These are phyloP conservation scores for Potentilla sterilis DNA, from an alignment of 306 rosid species.

Conservation along the genomic window DNA sequence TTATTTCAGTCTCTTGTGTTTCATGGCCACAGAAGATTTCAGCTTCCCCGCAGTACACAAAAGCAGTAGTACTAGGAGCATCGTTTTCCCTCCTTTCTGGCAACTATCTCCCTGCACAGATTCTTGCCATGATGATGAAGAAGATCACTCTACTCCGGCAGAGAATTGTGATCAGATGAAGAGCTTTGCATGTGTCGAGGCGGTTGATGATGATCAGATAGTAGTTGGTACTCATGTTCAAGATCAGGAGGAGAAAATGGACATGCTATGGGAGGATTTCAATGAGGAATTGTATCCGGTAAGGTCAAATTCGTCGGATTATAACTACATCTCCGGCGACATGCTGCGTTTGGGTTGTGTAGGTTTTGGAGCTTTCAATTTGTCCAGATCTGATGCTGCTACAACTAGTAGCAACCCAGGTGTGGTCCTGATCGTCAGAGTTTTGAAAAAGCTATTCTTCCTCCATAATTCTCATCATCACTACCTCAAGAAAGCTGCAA, in stretches of 20 bases:
- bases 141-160: background rate
- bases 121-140: background rate
- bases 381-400: background rate
- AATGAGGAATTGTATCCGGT: slow-evolving; percentile 7
- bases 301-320: background rate
- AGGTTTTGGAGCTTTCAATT: background rate
- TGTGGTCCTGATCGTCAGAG: background rate
- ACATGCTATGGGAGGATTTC: slow-evolving; percentile 17
- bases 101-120: background rate
- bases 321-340: background rate
- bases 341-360: slow-evolving; percentile 15
- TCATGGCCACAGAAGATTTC: slow-evolving; percentile 6
- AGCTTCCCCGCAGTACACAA: slow-evolving; percentile 13
- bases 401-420: background rate
- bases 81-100: slow-evolving; percentile 15
- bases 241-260: slow-evolving; percentile 2
- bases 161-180: background rate
- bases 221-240: background rate
- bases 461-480: slow-evolving; percentile 8
- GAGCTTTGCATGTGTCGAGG: background rate
- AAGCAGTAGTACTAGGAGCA: background rate
- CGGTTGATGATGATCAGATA: background rate
- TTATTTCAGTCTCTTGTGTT: background rate
- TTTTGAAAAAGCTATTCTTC: slow-evolving; percentile 11
- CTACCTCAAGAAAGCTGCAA: slow-evolving; percentile 6